These are phyloP conservation scores for Umbelopsis sp. DNA, from an alignment of 371 early-diverging fungal species.

Conservation along the genomic window DNA sequence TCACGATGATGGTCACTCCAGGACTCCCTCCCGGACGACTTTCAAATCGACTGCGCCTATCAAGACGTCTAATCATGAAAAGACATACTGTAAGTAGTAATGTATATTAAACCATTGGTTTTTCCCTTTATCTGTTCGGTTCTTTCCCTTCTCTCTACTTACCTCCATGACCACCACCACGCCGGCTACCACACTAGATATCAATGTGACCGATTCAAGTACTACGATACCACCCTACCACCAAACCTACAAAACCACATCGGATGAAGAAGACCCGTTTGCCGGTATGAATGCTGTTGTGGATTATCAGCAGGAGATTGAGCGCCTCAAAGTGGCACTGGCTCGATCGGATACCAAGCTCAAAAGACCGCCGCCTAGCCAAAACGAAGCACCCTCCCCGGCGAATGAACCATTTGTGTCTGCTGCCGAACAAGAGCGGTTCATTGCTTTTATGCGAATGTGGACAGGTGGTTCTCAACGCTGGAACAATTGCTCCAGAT, in stretches of 20 bases:
- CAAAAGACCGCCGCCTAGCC: background rate
- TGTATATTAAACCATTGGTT: background rate
- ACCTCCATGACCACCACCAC: too few species aligned
- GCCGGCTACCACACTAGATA: background rate
- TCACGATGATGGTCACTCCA: background rate
- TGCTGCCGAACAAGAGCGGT: slow-evolving; percentile 13
- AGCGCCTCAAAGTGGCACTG: slow-evolving; percentile 36
- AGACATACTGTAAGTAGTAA: slow-evolving; percentile 11
- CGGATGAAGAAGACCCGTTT: slow-evolving; percentile 37
- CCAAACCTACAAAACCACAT: background rate
- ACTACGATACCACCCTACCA: background rate
- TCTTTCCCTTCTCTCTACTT: too few species aligned
- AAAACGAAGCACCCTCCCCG: background rate
- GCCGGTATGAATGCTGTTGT: slow-evolving; percentile 51
- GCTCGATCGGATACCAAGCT: background rate
- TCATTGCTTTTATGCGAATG: slow-evolving; percentile 18
- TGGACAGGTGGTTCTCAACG: slow-evolving; percentile 20
- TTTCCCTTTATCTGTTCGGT: too few species aligned
- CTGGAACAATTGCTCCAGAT: slow-evolving; percentile 20
- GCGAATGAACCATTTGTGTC: background rate
- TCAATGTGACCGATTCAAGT: background rate
- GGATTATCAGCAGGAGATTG: slow-evolving; percentile 49
- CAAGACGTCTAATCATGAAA: background rate
- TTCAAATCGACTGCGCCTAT: slow-evolving; percentile 4
- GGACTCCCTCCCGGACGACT: slow-evolving; percentile 1